These are phyloP conservation scores for Apophysomyces variabilis DNA, from an alignment of 371 early-diverging fungal genomes.

Conservation along the genomic window DNA sequence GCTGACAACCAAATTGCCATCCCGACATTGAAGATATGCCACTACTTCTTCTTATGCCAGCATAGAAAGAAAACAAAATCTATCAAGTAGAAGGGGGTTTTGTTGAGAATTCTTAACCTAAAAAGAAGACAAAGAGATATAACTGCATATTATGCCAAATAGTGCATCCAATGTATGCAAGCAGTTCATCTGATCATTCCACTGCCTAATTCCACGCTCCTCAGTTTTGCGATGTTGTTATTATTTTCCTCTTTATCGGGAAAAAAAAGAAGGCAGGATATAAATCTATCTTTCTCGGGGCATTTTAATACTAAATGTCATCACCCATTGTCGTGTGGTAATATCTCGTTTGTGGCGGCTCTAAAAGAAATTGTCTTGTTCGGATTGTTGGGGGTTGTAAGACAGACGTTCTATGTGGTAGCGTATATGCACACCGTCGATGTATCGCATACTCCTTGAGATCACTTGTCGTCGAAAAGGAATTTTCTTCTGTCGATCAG, in stretches of 20 bases:
- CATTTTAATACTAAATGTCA: not conserved
- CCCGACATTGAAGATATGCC: not conserved
- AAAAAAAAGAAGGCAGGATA: not conserved
- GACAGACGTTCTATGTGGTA: not conserved
- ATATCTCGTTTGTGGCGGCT: not conserved
- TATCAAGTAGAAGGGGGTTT: not conserved
- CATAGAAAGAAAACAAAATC: not conserved
- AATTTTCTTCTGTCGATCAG: not conserved
- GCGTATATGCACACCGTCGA: not conserved
- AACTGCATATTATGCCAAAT: slow-evolving; percentile 6
- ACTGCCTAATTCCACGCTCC: not conserved
- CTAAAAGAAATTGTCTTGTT: too few species aligned
- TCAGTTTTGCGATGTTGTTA: not conserved
- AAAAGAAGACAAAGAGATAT: not conserved
- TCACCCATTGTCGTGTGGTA: not conserved
- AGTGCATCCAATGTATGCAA: slow-evolving; percentile 6
- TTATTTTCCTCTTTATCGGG: not conserved
- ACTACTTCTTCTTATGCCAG: not conserved
- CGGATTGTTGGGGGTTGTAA: too few species aligned
- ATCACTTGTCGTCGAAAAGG: slow-evolving; percentile 1
- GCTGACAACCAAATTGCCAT: not conserved
- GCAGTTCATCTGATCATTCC: not conserved
- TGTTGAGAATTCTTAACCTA: not conserved
- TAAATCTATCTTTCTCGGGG: not conserved
- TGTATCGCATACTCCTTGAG: not conserved